Evolutionary conservation across 1,284 basidiomycete species (phyloP), one percentile per base, ranked within the genome.

Genomic region (Schizophyllum commune): DNA sequence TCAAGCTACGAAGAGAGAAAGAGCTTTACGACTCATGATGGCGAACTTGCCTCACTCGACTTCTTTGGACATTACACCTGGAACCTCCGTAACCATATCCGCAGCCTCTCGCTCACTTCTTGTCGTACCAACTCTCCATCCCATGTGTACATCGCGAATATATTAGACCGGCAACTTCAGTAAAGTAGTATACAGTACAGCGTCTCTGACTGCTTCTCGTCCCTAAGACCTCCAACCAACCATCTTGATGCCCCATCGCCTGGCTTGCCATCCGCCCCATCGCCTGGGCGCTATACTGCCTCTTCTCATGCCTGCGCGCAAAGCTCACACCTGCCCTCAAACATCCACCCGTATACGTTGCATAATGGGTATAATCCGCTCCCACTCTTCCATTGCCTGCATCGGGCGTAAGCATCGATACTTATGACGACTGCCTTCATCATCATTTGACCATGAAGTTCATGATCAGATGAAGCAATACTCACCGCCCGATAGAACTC

Each of bases 381-480:
- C 93, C 92, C 92, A 96, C 73, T 96, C 93, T 67, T 96, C 92
- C 89, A 96, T 91, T 62, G 88, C 83, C 88, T 91, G 65, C 22
- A 60, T 63, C 60, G 11, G 56, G 34, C 52, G 64, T 67, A n/a
- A n/a, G n/a, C n/a, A n/a, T n/a, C n/a, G n/a, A n/a, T n/a, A n/a
- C n/a, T n/a, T n/a, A n/a, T n/a, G n/a, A n/a, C n/a, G n/a, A n/a
- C n/a, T n/a, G n/a, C n/a, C n/a, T n/a, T n/a, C n/a, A n/a, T n/a
- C n/a, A n/a, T n/a, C n/a, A n/a, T n/a, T n/a, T n/a, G n/a, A n/a
- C n/a, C n/a, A n/a, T n/a, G n/a, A n/a, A n/a, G n/a, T n/a, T n/a
- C n/a, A n/a, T n/a, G n/a, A n/a, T n/a, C n/a, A n/a, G n/a, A n/a
- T n/a, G n/a, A n/a, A n/a, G n/a, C n/a, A n/a, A n/a, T n/a, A 77